These are phyloP conservation scores for Wickerhamomyces hampshirensis DNA, from an alignment of 805 yeast genomes.

Conservation along the genomic window DNA sequence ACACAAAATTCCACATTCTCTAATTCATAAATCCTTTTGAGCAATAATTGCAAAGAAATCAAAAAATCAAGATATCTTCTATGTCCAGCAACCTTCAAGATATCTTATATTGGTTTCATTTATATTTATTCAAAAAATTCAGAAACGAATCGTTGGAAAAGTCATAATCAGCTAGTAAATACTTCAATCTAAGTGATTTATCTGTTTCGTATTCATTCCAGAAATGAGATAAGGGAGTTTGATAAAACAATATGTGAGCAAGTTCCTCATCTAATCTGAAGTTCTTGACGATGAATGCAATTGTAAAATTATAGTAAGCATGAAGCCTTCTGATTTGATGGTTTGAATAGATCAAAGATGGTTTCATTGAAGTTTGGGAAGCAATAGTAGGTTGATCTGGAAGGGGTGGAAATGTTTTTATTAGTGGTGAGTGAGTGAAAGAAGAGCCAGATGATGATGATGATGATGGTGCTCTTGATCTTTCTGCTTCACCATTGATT, in stretches of 20 bases:
- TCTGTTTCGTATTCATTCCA: constrained; percentile 15
- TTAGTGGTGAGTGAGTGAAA: too few relatives aligned
- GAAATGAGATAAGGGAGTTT: constrained; percentile 7
- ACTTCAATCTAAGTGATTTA: constrained; percentile 7
- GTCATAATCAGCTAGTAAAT: constrained; percentile 8
- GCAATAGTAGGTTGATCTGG: too few relatives aligned
- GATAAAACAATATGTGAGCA: constrained; percentile 1
- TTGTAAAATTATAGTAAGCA: constrained; percentile 15
- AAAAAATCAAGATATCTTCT: too few relatives aligned
- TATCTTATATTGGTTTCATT: too few relatives aligned
- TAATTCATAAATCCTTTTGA: too few relatives aligned
- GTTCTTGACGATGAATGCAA: constrained; percentile 10
- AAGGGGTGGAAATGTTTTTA: too few relatives aligned
- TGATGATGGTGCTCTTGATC: constrained; percentile 5
- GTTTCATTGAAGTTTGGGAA: too few relatives aligned
- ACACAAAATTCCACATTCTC: too few relatives aligned
- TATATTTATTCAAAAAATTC: constrained; percentile 14
- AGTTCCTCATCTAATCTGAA: constrained; percentile 4
- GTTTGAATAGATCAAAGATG: too few relatives aligned
- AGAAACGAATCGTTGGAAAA: constrained; percentile 17
- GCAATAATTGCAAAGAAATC: too few relatives aligned
- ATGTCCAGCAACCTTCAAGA: too few relatives aligned
- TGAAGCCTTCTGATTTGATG: constrained; percentile 15
- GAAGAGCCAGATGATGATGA: too few relatives aligned
- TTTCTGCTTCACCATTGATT: constrained; percentile 2